phyloP scores from a whole-genome alignment of 2,329 filamentous ascomycete species.

The Lachnellula arida region DNA sequence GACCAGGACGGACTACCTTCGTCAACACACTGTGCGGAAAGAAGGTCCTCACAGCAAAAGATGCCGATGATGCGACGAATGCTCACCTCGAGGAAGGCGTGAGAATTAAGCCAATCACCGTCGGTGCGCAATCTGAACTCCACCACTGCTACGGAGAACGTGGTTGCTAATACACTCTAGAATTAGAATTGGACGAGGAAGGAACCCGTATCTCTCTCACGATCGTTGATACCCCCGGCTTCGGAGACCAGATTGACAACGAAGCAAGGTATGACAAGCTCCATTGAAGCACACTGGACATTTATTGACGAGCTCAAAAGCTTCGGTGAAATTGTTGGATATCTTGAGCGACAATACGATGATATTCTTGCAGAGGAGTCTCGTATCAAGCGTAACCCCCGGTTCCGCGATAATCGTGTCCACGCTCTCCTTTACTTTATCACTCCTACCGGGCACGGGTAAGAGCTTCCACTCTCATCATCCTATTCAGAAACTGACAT shows the following conservation, averaged over 20 bases:
- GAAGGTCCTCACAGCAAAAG: conserved; percentile 84
- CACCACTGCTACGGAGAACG: background rate
- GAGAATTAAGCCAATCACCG: conserved; percentile 97
- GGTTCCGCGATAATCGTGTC: conserved; percentile 98
- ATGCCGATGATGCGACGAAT: conserved; percentile 81
- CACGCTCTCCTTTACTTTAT: conserved; percentile 99
- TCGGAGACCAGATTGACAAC: conserved; percentile 98
- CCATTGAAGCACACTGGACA: background rate
- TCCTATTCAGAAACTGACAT: conserved; percentile 14
- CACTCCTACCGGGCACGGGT: conserved; percentile 94
- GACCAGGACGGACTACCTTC: conserved; percentile 88
- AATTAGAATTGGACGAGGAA: conserved; percentile 95
- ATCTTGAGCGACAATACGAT: conserved; percentile 98
- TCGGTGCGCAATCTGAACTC: conserved; percentile 59
- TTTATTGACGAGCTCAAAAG: conserved; percentile 43
- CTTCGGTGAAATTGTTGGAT: conserved; percentile 96
- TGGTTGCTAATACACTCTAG: conserved; percentile 44
- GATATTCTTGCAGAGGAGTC: conserved; percentile 99
- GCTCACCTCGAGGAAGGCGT: conserved; percentile 95
- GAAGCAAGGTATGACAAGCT: conserved; percentile 71
- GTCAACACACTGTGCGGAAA: conserved; percentile 99
- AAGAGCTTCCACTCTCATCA: conserved; percentile 34
- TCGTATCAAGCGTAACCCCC: conserved; percentile 99
- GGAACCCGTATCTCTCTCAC: conserved; percentile 97
- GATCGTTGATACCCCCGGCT: conserved; percentile 97